Evolutionary conservation across 2,329 filamentous ascomycete genomes (phyloP).

Genomic region (Neonectria ditissima): DNA sequence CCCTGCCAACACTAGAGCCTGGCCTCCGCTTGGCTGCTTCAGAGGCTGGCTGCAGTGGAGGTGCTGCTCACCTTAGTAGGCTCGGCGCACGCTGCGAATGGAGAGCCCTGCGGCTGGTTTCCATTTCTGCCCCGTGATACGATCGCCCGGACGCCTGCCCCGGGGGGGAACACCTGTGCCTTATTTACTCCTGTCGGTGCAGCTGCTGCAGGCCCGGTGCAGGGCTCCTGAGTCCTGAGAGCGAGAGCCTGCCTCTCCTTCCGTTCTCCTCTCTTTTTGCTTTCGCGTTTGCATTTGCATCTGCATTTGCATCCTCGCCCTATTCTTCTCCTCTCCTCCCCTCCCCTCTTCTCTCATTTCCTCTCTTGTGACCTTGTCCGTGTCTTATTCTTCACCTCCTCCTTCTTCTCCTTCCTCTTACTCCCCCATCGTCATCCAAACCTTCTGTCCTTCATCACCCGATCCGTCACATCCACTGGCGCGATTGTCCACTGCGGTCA

Average conservation of each 20-base stretch:
- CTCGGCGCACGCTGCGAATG: not conserved
- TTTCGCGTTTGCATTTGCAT: not conserved
- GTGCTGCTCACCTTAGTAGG: not conserved
- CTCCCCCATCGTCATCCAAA: conserved; percentile 9
- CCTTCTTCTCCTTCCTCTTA: not conserved
- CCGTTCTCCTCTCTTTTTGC: not conserved
- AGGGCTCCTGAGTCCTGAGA: conserved; percentile 15
- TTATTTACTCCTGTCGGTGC: conserved; percentile 15
- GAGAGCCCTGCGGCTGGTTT: not conserved
- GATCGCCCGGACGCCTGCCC: conserved; percentile 23
- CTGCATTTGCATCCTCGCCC: not conserved
- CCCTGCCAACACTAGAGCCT: not conserved
- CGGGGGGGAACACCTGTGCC: conserved; percentile 22
- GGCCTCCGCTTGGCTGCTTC: conserved; percentile 1
- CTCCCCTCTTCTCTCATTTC: too few relatives aligned
- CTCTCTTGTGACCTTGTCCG: too few relatives aligned
- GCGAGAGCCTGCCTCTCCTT: not conserved
- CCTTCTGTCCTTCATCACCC: not conserved
- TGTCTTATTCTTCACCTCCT: too few relatives aligned
- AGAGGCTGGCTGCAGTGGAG: not conserved
- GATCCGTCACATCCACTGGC: conserved; percentile 9
- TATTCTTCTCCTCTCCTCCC: too few relatives aligned
- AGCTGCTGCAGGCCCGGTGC: not conserved
- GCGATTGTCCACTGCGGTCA: conserved; percentile 3
- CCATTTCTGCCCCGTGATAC: conserved; percentile 21